phyloP scores from a whole-genome alignment of 768 basidiomycete genomes.

The Mycena crocata region DNA sequence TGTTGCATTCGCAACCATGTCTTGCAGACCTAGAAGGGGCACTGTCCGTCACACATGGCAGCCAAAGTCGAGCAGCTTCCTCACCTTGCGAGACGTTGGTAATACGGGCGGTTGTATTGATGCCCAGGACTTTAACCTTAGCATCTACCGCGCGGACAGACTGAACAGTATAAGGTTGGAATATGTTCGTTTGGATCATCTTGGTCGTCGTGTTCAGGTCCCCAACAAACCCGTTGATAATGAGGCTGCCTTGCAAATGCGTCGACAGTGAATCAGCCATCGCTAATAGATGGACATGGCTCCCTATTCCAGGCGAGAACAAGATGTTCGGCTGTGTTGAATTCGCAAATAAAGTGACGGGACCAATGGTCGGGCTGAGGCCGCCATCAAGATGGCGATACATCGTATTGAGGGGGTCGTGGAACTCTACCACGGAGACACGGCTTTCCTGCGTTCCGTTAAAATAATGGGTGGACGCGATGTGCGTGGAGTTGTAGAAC shows the following conservation, averaged over 20 bases:
- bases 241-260: slow-evolving; percentile 3
- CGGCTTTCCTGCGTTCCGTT: slow-evolving; percentile 16
- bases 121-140: neutral
- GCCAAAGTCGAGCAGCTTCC: too few species aligned
- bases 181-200: slow-evolving; percentile 9
- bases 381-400: too few species aligned
- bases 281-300: slow-evolving; percentile 1
- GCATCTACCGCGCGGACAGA: neutral
- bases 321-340: too few species aligned
- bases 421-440: slow-evolving; percentile 6
- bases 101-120: slow-evolving; percentile 10
- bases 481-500: slow-evolving; percentile 16
- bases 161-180: slow-evolving; percentile 1
- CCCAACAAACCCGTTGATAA: neutral
- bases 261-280: slow-evolving; percentile 18
- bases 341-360: too few species aligned
- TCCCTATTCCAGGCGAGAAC: slow-evolving; percentile 5
- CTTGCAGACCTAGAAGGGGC: neutral
- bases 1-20: slow-evolving; percentile 22
- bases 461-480: neutral
- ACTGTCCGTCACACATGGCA: neutral
- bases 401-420: slow-evolving; percentile 9
- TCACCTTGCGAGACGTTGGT: slow-evolving; percentile 18
- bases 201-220: slow-evolving; percentile 5
- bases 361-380: too few species aligned